A percentile compares a stretch with the other conserved stretches of the same genome.
phyloP scores from a whole-genome alignment of 2,329 filamentous ascomycete species.

The Periconia macrospinosa region DNA sequence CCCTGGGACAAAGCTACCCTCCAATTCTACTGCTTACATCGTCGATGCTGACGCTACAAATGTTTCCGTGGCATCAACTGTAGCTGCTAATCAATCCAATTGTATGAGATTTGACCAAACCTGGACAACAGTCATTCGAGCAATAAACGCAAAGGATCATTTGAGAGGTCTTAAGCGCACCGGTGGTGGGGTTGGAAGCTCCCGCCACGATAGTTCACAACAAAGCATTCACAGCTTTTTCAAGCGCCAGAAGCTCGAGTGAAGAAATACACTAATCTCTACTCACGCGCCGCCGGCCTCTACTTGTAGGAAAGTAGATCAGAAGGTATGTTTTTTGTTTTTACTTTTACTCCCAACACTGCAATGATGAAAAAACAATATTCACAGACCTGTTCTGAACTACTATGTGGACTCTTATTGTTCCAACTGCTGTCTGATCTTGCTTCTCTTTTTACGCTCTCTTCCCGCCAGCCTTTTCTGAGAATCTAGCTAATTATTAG shows the following conservation, averaged over 20 bases:
- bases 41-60: neutral
- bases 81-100: too few relatives aligned
- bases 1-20: too few relatives aligned
- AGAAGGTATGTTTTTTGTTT: conserved; percentile 23
- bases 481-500: neutral
- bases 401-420: conserved; percentile 70
- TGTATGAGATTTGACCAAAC: conserved; percentile 5
- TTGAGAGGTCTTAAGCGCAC: conserved; percentile 76
- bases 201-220: conserved; percentile 74
- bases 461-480: neutral
- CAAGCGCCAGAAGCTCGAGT: conserved; percentile 51
- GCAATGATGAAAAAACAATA: conserved; percentile 60
- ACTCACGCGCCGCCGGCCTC: too few relatives aligned
- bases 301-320: too few relatives aligned
- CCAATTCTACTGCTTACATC: neutral
- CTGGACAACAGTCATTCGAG: conserved; percentile 58
- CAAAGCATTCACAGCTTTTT: conserved; percentile 79
- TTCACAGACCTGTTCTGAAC: conserved; percentile 88
- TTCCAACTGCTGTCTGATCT: conserved; percentile 81
- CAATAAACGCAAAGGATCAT: conserved; percentile 72
- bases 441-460: conserved; percentile 5
- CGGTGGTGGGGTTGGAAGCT: conserved; percentile 78
- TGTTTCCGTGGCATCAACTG: neutral
- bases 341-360: conserved; percentile 17
- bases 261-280: neutral